Evolutionary conservation across 345 rosid species (phyloP).

Genomic region (Linum trigynum): DNA sequence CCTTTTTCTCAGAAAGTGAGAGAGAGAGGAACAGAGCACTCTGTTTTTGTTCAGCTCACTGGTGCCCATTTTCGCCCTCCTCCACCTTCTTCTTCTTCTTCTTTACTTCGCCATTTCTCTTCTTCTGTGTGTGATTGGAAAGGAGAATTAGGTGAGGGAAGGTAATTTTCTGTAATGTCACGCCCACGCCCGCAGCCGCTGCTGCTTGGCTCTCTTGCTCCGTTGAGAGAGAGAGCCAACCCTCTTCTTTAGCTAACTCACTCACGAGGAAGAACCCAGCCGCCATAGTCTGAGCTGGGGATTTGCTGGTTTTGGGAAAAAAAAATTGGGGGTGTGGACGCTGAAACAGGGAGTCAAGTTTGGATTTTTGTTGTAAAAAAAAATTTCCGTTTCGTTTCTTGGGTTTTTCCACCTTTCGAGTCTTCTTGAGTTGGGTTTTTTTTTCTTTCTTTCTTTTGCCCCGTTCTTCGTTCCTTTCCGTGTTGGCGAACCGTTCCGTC

Average conservation of each 20-base stretch:
- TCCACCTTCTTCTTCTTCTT: background rate
- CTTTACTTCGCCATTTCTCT: background rate
- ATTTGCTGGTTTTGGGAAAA: background rate
- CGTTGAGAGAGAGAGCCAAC: background rate
- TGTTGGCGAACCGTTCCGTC: background rate
- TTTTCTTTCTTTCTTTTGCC: background rate
- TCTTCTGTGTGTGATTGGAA: background rate
- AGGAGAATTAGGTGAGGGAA: background rate
- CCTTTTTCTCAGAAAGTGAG: background rate
- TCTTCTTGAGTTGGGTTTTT: background rate
- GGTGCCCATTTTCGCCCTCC: background rate
- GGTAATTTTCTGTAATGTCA: background rate
- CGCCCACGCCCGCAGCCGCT: background rate
- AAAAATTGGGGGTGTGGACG: too few species aligned
- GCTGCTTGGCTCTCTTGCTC: background rate
- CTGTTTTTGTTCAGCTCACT: too few species aligned
- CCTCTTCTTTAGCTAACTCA: too few species aligned
- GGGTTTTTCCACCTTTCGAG: constrained; percentile 9
- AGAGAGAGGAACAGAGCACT: background rate
- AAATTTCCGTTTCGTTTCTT: background rate
- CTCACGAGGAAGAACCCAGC: background rate
- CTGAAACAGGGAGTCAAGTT: too few species aligned
- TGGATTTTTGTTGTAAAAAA: too few species aligned
- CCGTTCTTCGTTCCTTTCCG: background rate
- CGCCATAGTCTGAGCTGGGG: background rate